These are phyloP conservation scores for Quercus wislizeni DNA, from an alignment of 306 rosid genomes.

Conservation along the genomic window DNA sequence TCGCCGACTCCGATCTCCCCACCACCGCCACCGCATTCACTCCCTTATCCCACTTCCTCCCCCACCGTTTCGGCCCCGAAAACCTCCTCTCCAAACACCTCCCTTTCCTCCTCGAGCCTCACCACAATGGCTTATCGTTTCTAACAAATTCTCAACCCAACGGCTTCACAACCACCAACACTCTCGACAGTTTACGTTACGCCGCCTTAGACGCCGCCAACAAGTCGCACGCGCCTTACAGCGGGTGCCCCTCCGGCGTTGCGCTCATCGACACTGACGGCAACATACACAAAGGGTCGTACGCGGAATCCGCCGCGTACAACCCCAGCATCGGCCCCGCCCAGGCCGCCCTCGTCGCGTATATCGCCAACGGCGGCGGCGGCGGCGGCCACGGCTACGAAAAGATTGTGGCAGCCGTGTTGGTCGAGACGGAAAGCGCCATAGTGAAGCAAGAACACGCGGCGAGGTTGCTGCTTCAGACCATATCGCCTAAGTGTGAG, in stretches of 20 bases:
- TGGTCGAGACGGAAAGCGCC: slow-evolving; percentile 75
- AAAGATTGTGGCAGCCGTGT: slow-evolving; percentile 49
- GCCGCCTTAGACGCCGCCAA: slow-evolving; percentile 80
- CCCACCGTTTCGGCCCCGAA: slow-evolving; percentile 71
- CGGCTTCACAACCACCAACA: too few species aligned
- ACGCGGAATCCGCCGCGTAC: slow-evolving; percentile 84
- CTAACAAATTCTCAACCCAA: too few species aligned
- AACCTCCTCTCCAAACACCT: slow-evolving; percentile 48
- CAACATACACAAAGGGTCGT: slow-evolving; percentile 57
- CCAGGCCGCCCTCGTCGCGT: slow-evolving; percentile 75
- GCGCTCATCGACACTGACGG: slow-evolving; percentile 58
- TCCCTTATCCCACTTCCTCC: slow-evolving; percentile 49
- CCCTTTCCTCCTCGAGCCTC: slow-evolving; percentile 66
- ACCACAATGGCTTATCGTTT: slow-evolving; percentile 38
- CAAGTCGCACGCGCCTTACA: slow-evolving; percentile 80
- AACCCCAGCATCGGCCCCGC: slow-evolving; percentile 90
- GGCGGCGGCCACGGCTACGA: slow-evolving; percentile 42
- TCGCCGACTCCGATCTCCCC: slow-evolving; percentile 30
- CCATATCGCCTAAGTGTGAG: slow-evolving; percentile 48
- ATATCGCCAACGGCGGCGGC: slow-evolving; percentile 50
- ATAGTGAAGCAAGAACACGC: slow-evolving; percentile 59
- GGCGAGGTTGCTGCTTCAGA: slow-evolving; percentile 50
- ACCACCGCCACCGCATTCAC: slow-evolving; percentile 20
- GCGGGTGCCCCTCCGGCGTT: slow-evolving; percentile 72
- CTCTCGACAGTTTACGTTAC: slow-evolving; percentile 12